Evolutionary conservation across 305 asterid genomes (phyloP).

Genomic region (Fraxinus albicans): DNA sequence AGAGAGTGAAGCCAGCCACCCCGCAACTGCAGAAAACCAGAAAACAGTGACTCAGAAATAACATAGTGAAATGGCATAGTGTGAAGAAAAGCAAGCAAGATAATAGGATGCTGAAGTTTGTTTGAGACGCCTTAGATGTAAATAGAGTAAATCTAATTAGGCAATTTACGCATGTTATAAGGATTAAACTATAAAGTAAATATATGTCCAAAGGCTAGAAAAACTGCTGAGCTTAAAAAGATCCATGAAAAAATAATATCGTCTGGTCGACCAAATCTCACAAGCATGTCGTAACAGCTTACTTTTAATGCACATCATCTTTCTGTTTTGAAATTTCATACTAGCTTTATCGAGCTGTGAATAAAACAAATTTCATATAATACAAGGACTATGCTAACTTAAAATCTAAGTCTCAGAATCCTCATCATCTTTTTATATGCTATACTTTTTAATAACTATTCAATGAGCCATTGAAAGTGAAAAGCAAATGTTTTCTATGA

Average conservation of each 20-base stretch:
- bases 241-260: not conserved
- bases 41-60: not conserved
- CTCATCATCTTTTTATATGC: not conserved
- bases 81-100: not conserved
- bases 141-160: not conserved
- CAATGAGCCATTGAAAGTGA: not conserved
- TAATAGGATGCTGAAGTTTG: not conserved
- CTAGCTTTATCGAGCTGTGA: not conserved
- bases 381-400: not conserved
- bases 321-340: not conserved
- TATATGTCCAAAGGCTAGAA: not conserved
- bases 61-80: not conserved
- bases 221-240: not conserved
- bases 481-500: not conserved
- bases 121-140: not conserved
- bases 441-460: not conserved
- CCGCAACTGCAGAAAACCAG: slow-evolving; percentile 53
- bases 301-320: not conserved
- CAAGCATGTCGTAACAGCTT: not conserved
- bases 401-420: not conserved
- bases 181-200: not conserved
- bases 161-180: not conserved
- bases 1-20: slow-evolving; percentile 86
- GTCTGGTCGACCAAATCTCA: not conserved
- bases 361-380: not conserved